Evolutionary conservation across 2,329 filamentous ascomycete genomes (phyloP).

Genomic region (Fusarium nematophilum): DNA sequence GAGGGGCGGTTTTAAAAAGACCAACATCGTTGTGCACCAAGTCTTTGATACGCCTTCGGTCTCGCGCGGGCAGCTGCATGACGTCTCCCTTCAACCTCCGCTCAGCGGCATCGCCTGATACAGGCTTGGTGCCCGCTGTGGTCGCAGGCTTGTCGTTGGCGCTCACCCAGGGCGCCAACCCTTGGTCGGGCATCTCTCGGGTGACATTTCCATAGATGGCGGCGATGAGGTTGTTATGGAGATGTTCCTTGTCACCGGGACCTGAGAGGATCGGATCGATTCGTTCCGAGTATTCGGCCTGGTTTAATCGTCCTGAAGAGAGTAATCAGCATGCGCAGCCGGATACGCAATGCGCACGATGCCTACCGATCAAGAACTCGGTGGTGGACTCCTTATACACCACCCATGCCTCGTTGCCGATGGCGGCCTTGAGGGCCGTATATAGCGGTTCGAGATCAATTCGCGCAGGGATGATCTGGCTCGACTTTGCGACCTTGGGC

Average conservation of each 20-base stretch:
- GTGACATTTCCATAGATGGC: constrained; percentile 77
- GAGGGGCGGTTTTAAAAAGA: constrained; percentile 18
- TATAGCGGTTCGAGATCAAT: constrained; percentile 76
- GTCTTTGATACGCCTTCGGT: constrained; percentile 75
- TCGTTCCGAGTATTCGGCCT: constrained; percentile 67
- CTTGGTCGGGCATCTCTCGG: constrained; percentile 74
- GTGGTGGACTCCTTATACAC: constrained; percentile 72
- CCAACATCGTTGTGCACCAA: constrained; percentile 70
- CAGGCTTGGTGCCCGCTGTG: constrained; percentile 68
- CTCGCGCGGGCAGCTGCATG: constrained; percentile 75
- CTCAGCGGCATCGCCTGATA: constrained; percentile 74
- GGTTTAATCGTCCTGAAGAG: constrained; percentile 69
- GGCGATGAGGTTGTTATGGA: constrained; percentile 75
- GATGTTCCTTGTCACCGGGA: constrained; percentile 69
- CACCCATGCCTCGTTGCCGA: constrained; percentile 71
- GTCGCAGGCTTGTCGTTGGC: constrained; percentile 75
- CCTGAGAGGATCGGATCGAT: constrained; percentile 71
- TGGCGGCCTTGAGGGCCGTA: constrained; percentile 68
- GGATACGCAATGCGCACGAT: constrained; percentile 1
- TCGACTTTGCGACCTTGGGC: constrained; percentile 67
- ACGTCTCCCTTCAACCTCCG: constrained; percentile 74
- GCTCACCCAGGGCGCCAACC: constrained; percentile 77
- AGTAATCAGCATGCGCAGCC: constrained; percentile 44
- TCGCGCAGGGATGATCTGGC: constrained; percentile 71
- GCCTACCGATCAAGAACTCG: constrained; percentile 71